Base-by-base conservation (phyloP, 2,329 filamentous ascomycete genomes). In the Epicoccum nigrum region DNA sequence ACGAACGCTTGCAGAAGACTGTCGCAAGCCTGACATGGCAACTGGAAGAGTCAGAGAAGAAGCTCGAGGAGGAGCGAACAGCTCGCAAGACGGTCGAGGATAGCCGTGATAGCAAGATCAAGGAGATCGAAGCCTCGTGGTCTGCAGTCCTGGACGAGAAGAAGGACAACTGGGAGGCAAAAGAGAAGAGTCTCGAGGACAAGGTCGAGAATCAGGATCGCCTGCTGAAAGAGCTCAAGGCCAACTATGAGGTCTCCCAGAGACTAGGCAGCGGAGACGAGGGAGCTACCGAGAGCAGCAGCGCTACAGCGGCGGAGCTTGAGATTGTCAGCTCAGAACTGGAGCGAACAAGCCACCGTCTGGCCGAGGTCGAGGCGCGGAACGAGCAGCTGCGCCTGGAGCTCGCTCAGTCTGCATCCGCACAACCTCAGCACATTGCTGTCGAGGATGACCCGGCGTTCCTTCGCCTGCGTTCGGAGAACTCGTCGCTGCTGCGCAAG, bases 241-340 rank as follows among this genome's bases (percentile, higher is more conserved):
- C 94, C 20, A 97, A 87, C 76, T 97, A 97, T 69, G 94, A 99
- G 74, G 94, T 99, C 46, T 94, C 90, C 37, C 92, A 97, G 72
- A 84, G 94, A 42, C 79, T 99, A 42, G 92, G 87, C 43, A 87
- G 86, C 60, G 85, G 86, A 12, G 87, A 88, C 27, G 83, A 84
- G 44, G 77, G 77, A 8, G 85, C 88, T 15, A 82, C 83, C 20
- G 75, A 74, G n/a, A 57, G 68, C 15, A 79, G 79, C 21, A 81
- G 87, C 50, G 89, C 94, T 43, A 89, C 89, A 4, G 90, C 86
- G 64, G 94, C 93, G 11, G 94, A 99, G 74, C 81, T 99, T 53
- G 94, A 97, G 63, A 93, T 99, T 79, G 87, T 96, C 49, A 88
- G 89, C 67, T 89, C 92, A 0, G 94, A 99, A 65, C 77, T 99